Evolutionary conservation across 139 green algal genomes (phyloP), one percentile per base, ranked within the genome.

Genomic region (Picocystis salinarum): DNA sequence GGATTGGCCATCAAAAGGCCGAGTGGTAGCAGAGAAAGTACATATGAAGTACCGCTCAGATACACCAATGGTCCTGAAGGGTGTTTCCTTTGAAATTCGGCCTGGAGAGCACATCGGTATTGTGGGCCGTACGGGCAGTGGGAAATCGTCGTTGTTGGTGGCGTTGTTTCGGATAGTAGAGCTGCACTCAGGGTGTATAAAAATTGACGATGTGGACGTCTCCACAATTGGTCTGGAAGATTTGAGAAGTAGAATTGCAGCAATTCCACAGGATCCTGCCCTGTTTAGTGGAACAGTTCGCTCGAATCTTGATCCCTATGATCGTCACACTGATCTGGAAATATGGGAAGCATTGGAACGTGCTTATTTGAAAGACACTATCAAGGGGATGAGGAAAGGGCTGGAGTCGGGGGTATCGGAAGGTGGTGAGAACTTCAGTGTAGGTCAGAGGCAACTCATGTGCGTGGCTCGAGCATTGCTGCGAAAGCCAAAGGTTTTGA

Each of bases 261-360:
- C 80, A 56, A 92, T 94, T 33, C 84, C 52, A 6, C 78, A 95
- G 71, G 85, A 93, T 34, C 83, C 86, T 0, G 70, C 92, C 25
- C 74, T 97, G 29, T 97, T 97, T 55, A 74, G 50, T 29, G 87
- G 87, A 24, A 85, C 58, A 6, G 53, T 96, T 25, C 65, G 87
- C 26, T 62, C 17, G 46, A 97, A 97, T 65, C 53, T 97, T 30
- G 83, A 93, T 55, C 87, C 87, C 3, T 92, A 94, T 58, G 63
- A 56, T 17, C 28, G 72, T 23, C 26, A 65, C n/a, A 50, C 22
- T 7, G 80, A 91, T 55, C 55, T 56, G 19, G 53, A 72, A 39
- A 56, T 89, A 11, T 92, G 74, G 82, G 59, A 79, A 29, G 69
- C 70, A 9, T 46, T 93, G 12, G 58, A 64, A 6, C 40, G 62